Percentiles rank a stretch among this genome's conserved stretches.
Conservation (phyloP, 345 rosid genomes). For the Mangifera indica region DNA sequence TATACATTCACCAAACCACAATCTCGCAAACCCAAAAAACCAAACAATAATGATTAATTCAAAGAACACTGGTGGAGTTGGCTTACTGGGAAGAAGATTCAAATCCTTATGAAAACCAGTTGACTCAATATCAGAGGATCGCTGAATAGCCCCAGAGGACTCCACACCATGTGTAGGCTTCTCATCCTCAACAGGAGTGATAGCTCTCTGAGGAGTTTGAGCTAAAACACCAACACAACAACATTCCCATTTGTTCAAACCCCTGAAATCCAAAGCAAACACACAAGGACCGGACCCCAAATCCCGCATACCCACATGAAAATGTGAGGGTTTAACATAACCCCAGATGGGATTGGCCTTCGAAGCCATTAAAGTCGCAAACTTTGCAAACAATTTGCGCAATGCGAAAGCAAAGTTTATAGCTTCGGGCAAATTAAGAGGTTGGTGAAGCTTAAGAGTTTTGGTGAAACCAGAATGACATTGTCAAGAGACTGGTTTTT, state of each 20-base stretch:
- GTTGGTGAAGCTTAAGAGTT: constrained; percentile 18
- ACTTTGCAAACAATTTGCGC: constrained; percentile 20
- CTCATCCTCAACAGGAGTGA: constrained; percentile 64
- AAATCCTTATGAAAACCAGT: constrained; percentile 62
- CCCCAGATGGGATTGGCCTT: constrained; percentile 55
- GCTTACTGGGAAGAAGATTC: constrained; percentile 87
- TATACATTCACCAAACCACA: constrained; percentile 1
- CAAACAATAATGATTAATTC: neutral
- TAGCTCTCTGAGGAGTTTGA: constrained; percentile 45
- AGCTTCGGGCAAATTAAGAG: constrained; percentile 9
- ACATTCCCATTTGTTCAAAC: constrained; percentile 44
- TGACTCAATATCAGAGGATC: constrained; percentile 31
- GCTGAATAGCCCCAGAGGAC: constrained; percentile 43
- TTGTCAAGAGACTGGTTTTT: constrained; percentile 16
- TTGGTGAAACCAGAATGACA: constrained; percentile 33
- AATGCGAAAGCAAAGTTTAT: constrained; percentile 17
- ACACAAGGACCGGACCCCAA: constrained; percentile 36
- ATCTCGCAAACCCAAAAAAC: neutral
- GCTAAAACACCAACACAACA: constrained; percentile 36
- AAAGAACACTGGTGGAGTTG: constrained; percentile 11
- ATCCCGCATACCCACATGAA: constrained; percentile 33
- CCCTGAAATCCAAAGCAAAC: constrained; percentile 33
- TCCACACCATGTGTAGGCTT: constrained; percentile 44
- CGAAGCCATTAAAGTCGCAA: constrained; percentile 48
- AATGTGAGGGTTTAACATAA: constrained; percentile 38